These are phyloP conservation scores for Chaetoceros tenuissimus DNA, from an alignment of 108 stramenopile species.

Conservation along the genomic window DNA sequence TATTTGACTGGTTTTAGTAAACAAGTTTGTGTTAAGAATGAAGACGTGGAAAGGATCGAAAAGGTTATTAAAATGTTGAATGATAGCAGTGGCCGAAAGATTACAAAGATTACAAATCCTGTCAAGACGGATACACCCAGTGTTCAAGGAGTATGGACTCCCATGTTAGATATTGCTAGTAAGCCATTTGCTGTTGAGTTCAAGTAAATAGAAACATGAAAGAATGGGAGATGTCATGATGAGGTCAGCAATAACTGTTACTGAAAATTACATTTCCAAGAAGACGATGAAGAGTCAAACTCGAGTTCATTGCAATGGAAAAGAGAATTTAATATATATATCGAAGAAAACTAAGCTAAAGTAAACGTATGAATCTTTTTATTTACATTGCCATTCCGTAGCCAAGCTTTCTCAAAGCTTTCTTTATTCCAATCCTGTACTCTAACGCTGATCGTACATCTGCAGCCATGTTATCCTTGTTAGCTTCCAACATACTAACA, in stretches of 20 bases:
- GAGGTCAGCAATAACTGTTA: too few species aligned
- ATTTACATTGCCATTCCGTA: background rate
- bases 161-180: conserved; percentile 41
- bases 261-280: too few species aligned
- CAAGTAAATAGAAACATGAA: too few species aligned
- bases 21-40: conserved; percentile 69
- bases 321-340: too few species aligned
- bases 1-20: conserved; percentile 46
- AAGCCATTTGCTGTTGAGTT: background rate
- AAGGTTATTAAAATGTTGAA: conserved; percentile 49
- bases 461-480: conserved; percentile 8
- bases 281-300: too few species aligned
- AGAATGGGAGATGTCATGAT: too few species aligned
- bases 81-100: conserved; percentile 79
- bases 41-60: conserved; percentile 25
- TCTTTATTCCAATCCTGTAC: conserved; percentile 59
- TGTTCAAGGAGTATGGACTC: conserved; percentile 84
- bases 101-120: conserved; percentile 60
- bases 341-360: too few species aligned
- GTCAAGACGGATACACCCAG: conserved; percentile 62
- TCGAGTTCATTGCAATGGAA: too few species aligned
- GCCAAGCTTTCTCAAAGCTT: conserved; percentile 17
- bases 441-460: conserved; percentile 38
- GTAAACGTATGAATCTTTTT: too few species aligned
- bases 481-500: conserved; percentile 16